Conservation (phyloP, 2,329 filamentous ascomycete genomes). For the Annulohypoxylon truncatum region DNA sequence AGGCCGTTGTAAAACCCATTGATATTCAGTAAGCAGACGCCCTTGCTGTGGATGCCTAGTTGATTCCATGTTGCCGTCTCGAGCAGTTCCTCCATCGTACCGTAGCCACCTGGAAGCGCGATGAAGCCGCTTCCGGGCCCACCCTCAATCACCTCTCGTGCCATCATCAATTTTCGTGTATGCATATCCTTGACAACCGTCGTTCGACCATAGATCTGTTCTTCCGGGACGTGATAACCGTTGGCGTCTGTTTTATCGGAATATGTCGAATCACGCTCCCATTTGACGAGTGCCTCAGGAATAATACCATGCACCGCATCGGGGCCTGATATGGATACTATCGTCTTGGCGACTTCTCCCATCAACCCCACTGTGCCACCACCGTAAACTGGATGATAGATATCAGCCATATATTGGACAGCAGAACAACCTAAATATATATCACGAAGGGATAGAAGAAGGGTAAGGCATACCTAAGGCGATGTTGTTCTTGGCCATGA, state of each 20-base stretch:
- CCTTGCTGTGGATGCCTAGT: constrained; percentile 86
- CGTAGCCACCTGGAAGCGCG: constrained; percentile 85
- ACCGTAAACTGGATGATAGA: constrained; percentile 76
- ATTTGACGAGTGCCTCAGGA: constrained; percentile 82
- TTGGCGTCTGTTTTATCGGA: constrained; percentile 56
- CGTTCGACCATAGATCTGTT: constrained; percentile 79
- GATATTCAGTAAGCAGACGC: constrained; percentile 86
- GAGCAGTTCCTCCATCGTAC: constrained; percentile 95
- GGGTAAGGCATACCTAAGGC: constrained; percentile 67
- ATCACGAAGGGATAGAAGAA: background rate
- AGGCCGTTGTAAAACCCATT: constrained; percentile 94
- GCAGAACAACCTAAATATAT: background rate
- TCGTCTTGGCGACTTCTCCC: constrained; percentile 89
- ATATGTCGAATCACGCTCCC: constrained; percentile 75
- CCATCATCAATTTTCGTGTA: constrained; percentile 94
- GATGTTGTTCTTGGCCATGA: constrained; percentile 81
- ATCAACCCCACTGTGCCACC: constrained; percentile 95
- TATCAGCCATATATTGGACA: constrained; percentile 14
- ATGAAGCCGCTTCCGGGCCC: constrained; percentile 90
- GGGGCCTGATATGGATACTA: constrained; percentile 85
- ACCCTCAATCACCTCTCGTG: constrained; percentile 82
- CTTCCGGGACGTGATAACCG: constrained; percentile 71
- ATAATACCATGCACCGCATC: constrained; percentile 92
- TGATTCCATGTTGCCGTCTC: constrained; percentile 96
- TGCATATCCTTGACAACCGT: constrained; percentile 97